phyloP scores from a whole-genome alignment of 768 basidiomycete species.

The Agrocybe chaxingu region DNA sequence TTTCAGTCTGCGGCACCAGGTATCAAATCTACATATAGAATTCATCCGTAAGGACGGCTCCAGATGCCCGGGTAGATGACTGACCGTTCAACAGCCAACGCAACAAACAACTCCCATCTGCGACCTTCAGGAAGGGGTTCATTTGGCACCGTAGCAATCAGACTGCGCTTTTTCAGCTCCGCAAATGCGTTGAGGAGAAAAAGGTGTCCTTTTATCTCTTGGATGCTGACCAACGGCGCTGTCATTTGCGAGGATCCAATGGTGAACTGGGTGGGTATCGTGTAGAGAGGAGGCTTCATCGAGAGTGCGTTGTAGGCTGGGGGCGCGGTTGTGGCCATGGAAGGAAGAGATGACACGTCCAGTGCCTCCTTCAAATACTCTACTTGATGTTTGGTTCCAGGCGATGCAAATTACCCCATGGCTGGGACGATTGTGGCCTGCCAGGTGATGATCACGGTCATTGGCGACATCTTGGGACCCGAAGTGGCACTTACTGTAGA shows the following conservation, averaged over 20 bases:
- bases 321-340: neutral
- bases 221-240: slow-evolving; percentile 23
- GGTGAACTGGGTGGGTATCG: slow-evolving; percentile 24
- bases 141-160: slow-evolving; percentile 9
- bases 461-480: too few species aligned
- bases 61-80: neutral
- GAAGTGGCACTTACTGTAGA: too few species aligned
- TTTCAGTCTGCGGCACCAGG: slow-evolving; percentile 18
- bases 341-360: too few species aligned
- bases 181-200: slow-evolving; percentile 30
- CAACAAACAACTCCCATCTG: slow-evolving; percentile 35
- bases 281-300: slow-evolving; percentile 22
- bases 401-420: too few species aligned
- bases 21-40: slow-evolving; percentile 25
- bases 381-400: too few species aligned
- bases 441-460: too few species aligned
- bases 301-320: slow-evolving; percentile 5
- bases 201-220: slow-evolving; percentile 30
- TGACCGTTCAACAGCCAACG: slow-evolving; percentile 32
- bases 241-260: slow-evolving; percentile 22
- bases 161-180: slow-evolving; percentile 23
- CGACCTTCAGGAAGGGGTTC: slow-evolving; percentile 21
- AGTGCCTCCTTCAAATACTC: too few species aligned
- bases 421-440: too few species aligned
- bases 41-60: neutral